Evolutionary conservation across 768 basidiomycete species (phyloP).

Genomic region (Suillus variegatus): DNA sequence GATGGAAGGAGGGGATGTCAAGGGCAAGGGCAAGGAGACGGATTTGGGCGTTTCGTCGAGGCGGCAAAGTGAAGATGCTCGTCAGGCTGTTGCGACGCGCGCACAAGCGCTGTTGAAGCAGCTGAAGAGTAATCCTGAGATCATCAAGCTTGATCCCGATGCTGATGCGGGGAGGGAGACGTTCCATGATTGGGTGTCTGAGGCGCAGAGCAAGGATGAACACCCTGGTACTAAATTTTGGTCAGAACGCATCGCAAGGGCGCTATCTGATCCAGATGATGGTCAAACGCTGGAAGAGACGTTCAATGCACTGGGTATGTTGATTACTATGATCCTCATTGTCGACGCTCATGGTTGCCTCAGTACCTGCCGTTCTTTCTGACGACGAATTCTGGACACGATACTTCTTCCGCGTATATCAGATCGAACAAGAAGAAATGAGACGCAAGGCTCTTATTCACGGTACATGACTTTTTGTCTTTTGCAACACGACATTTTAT

Average conservation of each 20-base stretch:
- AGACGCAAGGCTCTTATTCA: constrained; percentile 76
- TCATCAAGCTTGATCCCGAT: constrained; percentile 76
- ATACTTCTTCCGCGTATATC: constrained; percentile 87
- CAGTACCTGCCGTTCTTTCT: constrained; percentile 70
- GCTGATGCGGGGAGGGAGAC: constrained; percentile 55
- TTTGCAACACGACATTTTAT: constrained; percentile 2
- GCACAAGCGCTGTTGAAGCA: constrained; percentile 77
- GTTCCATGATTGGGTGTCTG: constrained; percentile 64
- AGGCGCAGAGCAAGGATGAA: constrained; percentile 56
- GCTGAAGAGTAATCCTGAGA: constrained; percentile 71
- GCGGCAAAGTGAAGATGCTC: constrained; percentile 39
- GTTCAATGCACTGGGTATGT: constrained; percentile 59
- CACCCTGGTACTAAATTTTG: constrained; percentile 50
- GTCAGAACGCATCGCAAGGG: constrained; percentile 48
- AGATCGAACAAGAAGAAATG: constrained; percentile 77
- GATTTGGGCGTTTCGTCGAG: constrained; percentile 27
- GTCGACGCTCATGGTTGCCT: neutral
- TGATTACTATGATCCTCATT: constrained; percentile 10
- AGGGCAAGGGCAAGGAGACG: constrained; percentile 40
- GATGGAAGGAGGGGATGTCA: constrained; percentile 25
- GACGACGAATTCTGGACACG: constrained; percentile 79
- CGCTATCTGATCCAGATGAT: constrained; percentile 51
- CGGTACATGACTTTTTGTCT: constrained; percentile 43
- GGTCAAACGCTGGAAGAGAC: constrained; percentile 54
- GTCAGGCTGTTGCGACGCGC: constrained; percentile 65